A percentile compares a stretch with the other conserved stretches of the same genome.
Conservation (phyloP, 441 rosid genomes). For the Corymbia calophylla region DNA sequence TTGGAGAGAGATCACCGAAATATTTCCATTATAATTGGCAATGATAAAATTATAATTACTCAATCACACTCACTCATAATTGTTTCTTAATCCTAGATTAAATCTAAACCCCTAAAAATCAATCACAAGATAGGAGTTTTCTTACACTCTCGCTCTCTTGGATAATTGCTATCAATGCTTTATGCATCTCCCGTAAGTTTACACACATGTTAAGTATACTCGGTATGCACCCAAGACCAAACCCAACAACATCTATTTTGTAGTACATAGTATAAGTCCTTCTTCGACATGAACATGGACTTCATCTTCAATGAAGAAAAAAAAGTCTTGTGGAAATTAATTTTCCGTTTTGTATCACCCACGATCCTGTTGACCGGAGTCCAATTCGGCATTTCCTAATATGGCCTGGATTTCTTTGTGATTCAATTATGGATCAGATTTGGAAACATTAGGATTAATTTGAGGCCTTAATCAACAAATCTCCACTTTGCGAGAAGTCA, state of each 20-base stretch:
- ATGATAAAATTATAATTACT: not conserved
- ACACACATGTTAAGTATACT: not conserved
- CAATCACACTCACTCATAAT: not conserved
- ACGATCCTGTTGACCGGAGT: not conserved
- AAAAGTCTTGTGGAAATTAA: not conserved
- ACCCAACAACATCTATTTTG: not conserved
- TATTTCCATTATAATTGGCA: not conserved
- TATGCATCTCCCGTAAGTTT: not conserved
- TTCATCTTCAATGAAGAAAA: not conserved
- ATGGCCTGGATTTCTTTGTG: not conserved
- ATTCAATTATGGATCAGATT: not conserved
- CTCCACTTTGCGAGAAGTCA: not conserved
- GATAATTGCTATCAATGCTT: not conserved
- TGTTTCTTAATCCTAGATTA: not conserved
- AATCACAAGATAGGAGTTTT: not conserved
- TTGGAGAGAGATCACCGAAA: not conserved
- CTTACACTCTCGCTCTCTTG: not conserved
- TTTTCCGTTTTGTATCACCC: not conserved
- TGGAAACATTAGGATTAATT: not conserved
- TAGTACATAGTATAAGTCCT: not conserved
- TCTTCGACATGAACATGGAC: not conserved
- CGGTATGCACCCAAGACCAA: not conserved
- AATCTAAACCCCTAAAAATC: not conserved
- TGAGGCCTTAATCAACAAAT: not conserved
- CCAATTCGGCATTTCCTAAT: not conserved